Evolutionary conservation across 495 filamentous ascomycete genomes (phyloP), one percentile per base, ranked within the genome.

Genomic region (Tuber aestivum): DNA sequence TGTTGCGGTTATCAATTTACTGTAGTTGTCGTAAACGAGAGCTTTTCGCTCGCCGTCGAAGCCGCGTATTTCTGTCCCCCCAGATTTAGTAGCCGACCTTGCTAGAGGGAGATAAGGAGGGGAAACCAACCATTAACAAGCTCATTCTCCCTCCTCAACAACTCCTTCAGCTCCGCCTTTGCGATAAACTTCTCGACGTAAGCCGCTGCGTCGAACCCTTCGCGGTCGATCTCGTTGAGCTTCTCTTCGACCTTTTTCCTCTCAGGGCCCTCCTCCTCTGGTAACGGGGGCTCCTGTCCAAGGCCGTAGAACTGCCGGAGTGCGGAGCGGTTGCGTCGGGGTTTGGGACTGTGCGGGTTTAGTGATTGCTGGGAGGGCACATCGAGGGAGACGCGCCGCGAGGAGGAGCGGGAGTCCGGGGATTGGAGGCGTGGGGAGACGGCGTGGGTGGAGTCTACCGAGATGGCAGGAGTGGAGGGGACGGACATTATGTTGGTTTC

Each of bases 11-110:
- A 99, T 97, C 81, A 99, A 85, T 86, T 97, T 98, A 77, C 90
- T 93, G 84, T 97, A 99, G 83, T 99, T 99, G 84, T 99, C 95
- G 83, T 99, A 99, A 7, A 99, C 95, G 61, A 99, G 86, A 37
- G 95, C 94, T 84, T 99, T 99, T 81, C 93, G 90, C 86, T 99
- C 95, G 35, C 95, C 94, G 82, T 98, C 95, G 27, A 98, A 87
- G 2, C 92, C 92, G 37, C 94, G 87, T 48, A 97, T 95, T 83
- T 98, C 95, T 79, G 86, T 84, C 16, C 68, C 48, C 37, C 18
- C n/a, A 14, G 32, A n/a, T 50, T 37, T 74, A 42, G 72, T n/a
- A 73, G 37, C 38, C 23, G 38, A 35, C 21, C 9, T 48, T 44
- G 4, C 27, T 14, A n/a, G 8, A 61, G 70, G 23, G 20, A n/a